A percentile compares a stretch with the other conserved stretches of the same genome.
These are phyloP conservation scores for Aspergillus costaricaensis DNA, from an alignment of 2,329 filamentous ascomycete species.

Conservation along the genomic window DNA sequence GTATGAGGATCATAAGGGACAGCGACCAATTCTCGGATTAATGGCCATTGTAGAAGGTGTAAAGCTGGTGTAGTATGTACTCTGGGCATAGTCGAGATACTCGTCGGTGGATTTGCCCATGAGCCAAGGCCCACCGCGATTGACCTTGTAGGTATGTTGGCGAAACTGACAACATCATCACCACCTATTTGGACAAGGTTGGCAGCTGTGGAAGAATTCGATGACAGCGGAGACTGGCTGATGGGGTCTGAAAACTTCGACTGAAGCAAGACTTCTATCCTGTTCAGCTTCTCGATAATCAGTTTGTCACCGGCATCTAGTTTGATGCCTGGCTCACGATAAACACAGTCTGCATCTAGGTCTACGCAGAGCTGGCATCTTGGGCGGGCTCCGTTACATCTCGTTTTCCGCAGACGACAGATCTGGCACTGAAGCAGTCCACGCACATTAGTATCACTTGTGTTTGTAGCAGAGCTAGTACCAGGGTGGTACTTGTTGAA, in stretches of 20 bases:
- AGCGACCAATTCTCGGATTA: constrained; percentile 74
- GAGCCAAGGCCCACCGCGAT: constrained; percentile 69
- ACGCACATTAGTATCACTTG: background rate
- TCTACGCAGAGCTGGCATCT: constrained; percentile 85
- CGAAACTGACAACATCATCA: constrained; percentile 49
- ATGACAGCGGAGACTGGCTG: constrained; percentile 45
- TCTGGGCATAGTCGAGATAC: constrained; percentile 85
- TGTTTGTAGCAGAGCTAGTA: no score
- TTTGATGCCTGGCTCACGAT: constrained; percentile 83
- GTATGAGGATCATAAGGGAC: constrained; percentile 78
- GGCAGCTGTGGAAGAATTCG: constrained; percentile 66
- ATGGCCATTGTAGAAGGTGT: constrained; percentile 74
- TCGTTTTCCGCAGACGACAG: constrained; percentile 76
- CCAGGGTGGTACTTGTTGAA: constrained; percentile 6
- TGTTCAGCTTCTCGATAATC: constrained; percentile 74
- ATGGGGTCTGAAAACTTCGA: constrained; percentile 57
- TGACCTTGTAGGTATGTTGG: constrained; percentile 38
- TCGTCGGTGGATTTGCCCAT: constrained; percentile 64
- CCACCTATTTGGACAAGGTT: constrained; percentile 63
- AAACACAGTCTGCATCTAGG: constrained; percentile 78
- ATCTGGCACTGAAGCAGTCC: constrained; percentile 67
- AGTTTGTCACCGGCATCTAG: constrained; percentile 84
- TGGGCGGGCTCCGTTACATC: constrained; percentile 76
- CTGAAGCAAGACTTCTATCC: constrained; percentile 78
- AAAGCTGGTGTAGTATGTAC: constrained; percentile 72